phyloP scores from a whole-genome alignment of 495 filamentous ascomycete species.

The Schizothecium vesticola region DNA sequence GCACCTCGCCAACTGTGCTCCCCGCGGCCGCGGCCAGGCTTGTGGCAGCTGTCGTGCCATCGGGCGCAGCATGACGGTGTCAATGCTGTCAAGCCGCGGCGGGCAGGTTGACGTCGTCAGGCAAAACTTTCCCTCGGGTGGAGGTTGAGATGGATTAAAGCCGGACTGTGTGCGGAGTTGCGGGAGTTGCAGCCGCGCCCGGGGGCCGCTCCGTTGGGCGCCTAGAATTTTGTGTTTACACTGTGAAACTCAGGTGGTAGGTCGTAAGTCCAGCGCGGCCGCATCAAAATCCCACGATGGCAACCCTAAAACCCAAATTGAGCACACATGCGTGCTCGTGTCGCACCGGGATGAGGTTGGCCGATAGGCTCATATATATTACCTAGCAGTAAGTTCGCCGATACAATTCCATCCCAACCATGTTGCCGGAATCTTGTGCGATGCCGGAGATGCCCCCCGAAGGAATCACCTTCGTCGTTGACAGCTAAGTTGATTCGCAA shows the following conservation, averaged over 20 bases:
- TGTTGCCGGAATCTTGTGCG: too few relatives aligned
- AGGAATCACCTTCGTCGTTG: not conserved
- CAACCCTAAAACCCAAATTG: not conserved
- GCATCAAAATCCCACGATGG: not conserved
- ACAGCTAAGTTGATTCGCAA: not conserved
- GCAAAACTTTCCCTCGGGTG: not conserved
- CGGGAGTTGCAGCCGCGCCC: not conserved
- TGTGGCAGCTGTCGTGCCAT: not conserved
- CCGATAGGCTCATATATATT: not conserved
- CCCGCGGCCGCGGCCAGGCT: not conserved
- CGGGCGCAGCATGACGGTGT: not conserved
- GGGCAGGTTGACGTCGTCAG: not conserved
- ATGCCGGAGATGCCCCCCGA: not conserved
- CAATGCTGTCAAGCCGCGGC: not conserved
- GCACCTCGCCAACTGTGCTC: not conserved
- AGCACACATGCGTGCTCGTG: not conserved
- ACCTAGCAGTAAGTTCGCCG: too few relatives aligned
- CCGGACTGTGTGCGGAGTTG: not conserved
- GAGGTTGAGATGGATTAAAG: not conserved
- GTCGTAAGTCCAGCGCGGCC: too few relatives aligned
- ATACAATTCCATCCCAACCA: too few relatives aligned
- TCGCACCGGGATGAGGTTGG: not conserved
- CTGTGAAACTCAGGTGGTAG: too few relatives aligned
- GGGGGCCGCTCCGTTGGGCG: not conserved
- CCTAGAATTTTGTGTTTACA: not conserved